phyloP scores from a whole-genome alignment of 352 stramenopile genomes.

The Phytophthora sansomeana region DNA sequence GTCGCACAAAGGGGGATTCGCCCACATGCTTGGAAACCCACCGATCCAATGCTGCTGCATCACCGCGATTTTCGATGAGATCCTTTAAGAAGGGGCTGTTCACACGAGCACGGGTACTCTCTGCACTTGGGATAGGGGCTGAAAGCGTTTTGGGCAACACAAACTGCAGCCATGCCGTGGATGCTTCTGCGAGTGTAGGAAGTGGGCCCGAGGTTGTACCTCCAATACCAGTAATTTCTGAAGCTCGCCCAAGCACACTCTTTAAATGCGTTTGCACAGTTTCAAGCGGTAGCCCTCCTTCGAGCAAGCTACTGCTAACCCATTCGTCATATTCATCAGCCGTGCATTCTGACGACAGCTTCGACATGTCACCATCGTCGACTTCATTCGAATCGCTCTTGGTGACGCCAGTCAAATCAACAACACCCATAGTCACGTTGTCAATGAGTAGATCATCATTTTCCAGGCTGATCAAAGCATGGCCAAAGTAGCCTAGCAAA shows the following conservation, averaged over 20 bases:
- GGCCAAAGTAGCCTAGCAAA: constrained; percentile 78
- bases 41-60: constrained; percentile 67
- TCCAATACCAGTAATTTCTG: constrained; percentile 57
- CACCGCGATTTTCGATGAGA: constrained; percentile 67
- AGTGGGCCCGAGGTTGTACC: constrained; percentile 23
- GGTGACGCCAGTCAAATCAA: constrained; percentile 44
- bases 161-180: constrained; percentile 63
- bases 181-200: constrained; percentile 58
- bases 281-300: constrained; percentile 69
- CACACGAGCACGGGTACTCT: constrained; percentile 27
- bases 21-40: constrained; percentile 87
- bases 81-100: constrained; percentile 69
- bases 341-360: constrained; percentile 68
- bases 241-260: constrained; percentile 53
- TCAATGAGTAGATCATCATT: constrained; percentile 72
- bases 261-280: constrained; percentile 75
- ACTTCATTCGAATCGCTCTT: constrained; percentile 42
- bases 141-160: constrained; percentile 68
- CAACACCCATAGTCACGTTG: constrained; percentile 21
- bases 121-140: constrained; percentile 29
- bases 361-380: constrained; percentile 48
- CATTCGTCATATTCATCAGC: constrained; percentile 86
- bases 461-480: constrained; percentile 65
- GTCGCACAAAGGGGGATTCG: constrained; percentile 81
- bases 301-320: constrained; percentile 76